These are phyloP conservation scores for Eustoma russellianum DNA, from an alignment of 257 asterid genomes.

Conservation along the genomic window DNA sequence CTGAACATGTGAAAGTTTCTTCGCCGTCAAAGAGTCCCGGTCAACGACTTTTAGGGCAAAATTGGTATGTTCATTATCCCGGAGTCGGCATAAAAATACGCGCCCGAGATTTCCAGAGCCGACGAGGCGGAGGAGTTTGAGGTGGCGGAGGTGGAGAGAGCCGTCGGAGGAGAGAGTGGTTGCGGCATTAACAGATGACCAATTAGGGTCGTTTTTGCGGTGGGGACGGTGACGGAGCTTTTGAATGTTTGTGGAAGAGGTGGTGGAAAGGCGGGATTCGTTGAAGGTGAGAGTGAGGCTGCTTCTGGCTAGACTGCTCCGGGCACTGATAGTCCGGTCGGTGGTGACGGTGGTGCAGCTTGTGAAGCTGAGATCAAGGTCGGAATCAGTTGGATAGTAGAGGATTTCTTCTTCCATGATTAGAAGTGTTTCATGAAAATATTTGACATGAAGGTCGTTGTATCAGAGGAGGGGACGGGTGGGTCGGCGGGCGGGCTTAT, in stretches of 20 bases:
- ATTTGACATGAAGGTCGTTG: neutral
- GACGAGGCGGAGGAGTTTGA: slow-evolving; percentile 70
- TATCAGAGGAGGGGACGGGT: neutral
- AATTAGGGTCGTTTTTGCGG: slow-evolving; percentile 51
- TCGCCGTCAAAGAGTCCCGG: slow-evolving; percentile 42
- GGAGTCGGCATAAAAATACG: slow-evolving; percentile 80
- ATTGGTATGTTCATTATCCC: slow-evolving; percentile 75
- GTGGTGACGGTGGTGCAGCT: slow-evolving; percentile 41
- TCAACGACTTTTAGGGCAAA: slow-evolving; percentile 88
- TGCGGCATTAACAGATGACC: slow-evolving; percentile 72
- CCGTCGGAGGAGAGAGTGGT: slow-evolving; percentile 60
- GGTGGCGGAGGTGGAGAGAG: slow-evolving; percentile 73
- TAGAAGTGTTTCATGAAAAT: neutral
- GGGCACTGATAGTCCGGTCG: slow-evolving; percentile 52
- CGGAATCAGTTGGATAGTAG: slow-evolving; percentile 46
- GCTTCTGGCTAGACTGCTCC: slow-evolving; percentile 72
- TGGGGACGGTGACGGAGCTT: slow-evolving; percentile 65
- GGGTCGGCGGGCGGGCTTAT: no score
- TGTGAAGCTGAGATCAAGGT: slow-evolving; percentile 74
- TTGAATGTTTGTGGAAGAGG: slow-evolving; percentile 37
- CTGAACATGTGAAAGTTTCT: slow-evolving; percentile 64
- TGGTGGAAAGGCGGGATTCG: slow-evolving; percentile 47
- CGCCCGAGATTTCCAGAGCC: slow-evolving; percentile 94
- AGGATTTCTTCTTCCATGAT: slow-evolving; percentile 44
- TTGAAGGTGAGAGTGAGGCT: slow-evolving; percentile 83